Conservation (phyloP, 2,329 filamentous ascomycete genomes). For the Colletotrichum liriopes region DNA sequence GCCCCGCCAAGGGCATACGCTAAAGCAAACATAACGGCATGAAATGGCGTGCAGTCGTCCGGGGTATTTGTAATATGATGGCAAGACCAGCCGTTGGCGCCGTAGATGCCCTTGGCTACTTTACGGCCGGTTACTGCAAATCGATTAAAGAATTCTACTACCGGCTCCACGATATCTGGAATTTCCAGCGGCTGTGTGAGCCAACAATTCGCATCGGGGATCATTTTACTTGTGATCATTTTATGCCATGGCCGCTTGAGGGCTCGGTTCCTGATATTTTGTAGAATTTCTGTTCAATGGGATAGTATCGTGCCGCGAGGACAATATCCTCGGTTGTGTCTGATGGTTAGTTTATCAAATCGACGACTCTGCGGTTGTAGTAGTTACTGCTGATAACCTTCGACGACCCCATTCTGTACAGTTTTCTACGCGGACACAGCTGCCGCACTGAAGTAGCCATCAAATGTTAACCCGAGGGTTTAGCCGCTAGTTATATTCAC, state of each 20-base stretch:
- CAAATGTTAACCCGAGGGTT: no score
- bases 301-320: constrained; percentile 45
- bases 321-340: not conserved
- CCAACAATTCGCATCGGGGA: constrained; percentile 70
- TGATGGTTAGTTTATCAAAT: no score
- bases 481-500: no score
- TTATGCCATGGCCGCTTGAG: constrained; percentile 62
- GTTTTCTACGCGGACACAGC: not conserved
- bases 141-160: constrained; percentile 57
- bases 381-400: constrained; percentile 39
- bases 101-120: constrained; percentile 54
- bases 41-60: constrained; percentile 43
- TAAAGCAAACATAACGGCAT: no score
- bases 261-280: constrained; percentile 61
- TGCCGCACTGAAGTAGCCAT: not conserved
- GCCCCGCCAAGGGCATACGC: constrained; percentile 49
- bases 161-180: constrained; percentile 53
- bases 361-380: no score
- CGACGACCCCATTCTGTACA: constrained; percentile 15
- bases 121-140: constrained; percentile 52
- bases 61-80: constrained; percentile 58
- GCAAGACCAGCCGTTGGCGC: constrained; percentile 52
- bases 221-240: constrained; percentile 68
- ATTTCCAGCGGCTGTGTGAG: constrained; percentile 49
- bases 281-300: constrained; percentile 53